Base-by-base conservation (phyloP, 2,329 filamentous ascomycete species). In the Phyllachora maydis region DNA sequence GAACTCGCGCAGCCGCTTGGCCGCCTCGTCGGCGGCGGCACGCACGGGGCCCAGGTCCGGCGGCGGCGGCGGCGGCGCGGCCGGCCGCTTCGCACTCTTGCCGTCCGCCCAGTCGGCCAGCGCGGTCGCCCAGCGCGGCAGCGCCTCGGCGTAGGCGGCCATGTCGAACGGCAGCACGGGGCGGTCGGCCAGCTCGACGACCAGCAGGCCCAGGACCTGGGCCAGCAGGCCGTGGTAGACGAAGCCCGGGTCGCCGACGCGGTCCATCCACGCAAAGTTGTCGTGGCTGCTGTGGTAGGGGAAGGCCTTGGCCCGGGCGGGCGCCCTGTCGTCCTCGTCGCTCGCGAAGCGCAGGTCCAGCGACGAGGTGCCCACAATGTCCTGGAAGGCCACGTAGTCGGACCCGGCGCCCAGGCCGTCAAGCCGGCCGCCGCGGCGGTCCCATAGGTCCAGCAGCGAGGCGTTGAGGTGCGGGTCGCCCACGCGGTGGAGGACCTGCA, bases 371-470 rank as follows among this genome's bases (percentile, higher is more conserved):
- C 88, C 88, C 1, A 79, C 81, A 23, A 95, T 77, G 41, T 85
- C 67, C 46, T 91, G 85, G 45, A 95, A 98, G 2, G 82, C 69
- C 3, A 82, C 75, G 37, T 79, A 88, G 46, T 95, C 88, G 34
- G 79, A 75, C 7, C 64, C 71, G 4, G 69, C 70, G 8, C 72
- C 79, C 0, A 90, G 57, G 2, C 67, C 65, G 21, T 70, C 67
- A 1, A 95, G 53, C 15, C 61, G 51, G 12, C 50, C 57, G 9
- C 61, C 51, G 3, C 60, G 53, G 11, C 58, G 52, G n/a, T 79
- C 65, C 81, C 83, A 95, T 3, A 83, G 52, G 12, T 75, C 56
- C 22, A 66, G 65, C 6, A 95, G 49, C 1, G 79, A 77, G 23
- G 61, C 56, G 38, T 91, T 88, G 20, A 56, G 55, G 23, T 55